Evolutionary conservation across 805 yeast species (phyloP), one percentile per base, ranked within the genome.

Genomic region (Metschnikowia continentalis): DNA sequence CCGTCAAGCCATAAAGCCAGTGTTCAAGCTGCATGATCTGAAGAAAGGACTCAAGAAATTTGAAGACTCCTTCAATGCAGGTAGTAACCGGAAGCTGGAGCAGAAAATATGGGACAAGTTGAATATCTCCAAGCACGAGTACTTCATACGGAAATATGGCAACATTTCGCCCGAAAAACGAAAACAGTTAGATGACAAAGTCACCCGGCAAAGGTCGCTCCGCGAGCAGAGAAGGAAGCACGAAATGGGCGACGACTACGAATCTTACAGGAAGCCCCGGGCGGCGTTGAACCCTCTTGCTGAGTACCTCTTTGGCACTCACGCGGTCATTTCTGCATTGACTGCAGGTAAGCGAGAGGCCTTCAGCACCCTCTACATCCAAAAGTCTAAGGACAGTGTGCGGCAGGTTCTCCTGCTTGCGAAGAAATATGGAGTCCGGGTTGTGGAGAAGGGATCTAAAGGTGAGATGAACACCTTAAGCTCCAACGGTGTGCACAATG

Each of bases 271-370:
- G 32, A 44, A 48, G n/a, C 56, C 52, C n/a, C 49, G 52, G 32
- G 37, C 49, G 23, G 51, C 51, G 37, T 47, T 58, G 32, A 76
- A 77, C 48, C 84, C 86, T 0, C 62, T 81, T 35, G 66, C 77
- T 45, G 96, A 90, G 61, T 85, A 84, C 61, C 67, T 90, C 2
- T 89, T 77, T 61, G 97, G 97, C 7, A 82, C 85, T 0, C 84
- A 86, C 49, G 71, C 95, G 0, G 92, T 90, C 2, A 56, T 76
- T 14, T 85, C 96, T 0, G 96, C 90, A 0, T 69, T 90, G 51
- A 63, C 68, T 19, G 78, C 84, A 7, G 69, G 73, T 22, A 79
- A 77, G 50, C 76, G 96, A 55, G 71, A 66, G 13, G 75, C 74
- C 47, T 79, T 76, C 63, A 77, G 79, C 35, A 75, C 75, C 48